A percentile compares a stretch with the other conserved stretches of the same genome.
These are phyloP conservation scores for Pezicula carpinea DNA, from an alignment of 2,329 filamentous ascomycete species.

Conservation along the genomic window DNA sequence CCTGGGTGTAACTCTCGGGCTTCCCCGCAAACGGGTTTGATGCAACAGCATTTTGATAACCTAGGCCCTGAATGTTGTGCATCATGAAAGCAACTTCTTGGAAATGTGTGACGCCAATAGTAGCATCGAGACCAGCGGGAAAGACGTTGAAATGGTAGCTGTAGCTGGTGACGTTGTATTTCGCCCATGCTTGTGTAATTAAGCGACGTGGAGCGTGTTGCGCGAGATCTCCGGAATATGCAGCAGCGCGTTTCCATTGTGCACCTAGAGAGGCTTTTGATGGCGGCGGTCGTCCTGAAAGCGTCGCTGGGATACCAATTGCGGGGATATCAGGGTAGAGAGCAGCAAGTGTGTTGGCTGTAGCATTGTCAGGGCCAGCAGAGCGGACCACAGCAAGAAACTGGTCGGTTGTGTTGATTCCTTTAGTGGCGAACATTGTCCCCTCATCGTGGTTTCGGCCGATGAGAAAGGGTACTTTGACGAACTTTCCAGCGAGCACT, in stretches of 20 bases:
- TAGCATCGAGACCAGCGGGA: constrained; percentile 37
- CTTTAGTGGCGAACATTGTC: constrained; percentile 46
- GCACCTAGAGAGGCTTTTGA: constrained; percentile 33
- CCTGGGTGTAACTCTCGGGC: constrained; percentile 8
- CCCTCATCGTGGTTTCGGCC: constrained; percentile 66
- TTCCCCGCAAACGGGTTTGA: constrained; percentile 14
- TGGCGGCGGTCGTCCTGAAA: constrained; percentile 5
- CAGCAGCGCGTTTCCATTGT: constrained; percentile 49
- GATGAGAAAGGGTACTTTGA: constrained; percentile 58
- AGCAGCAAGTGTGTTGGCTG: constrained; percentile 34
- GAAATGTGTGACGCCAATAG: constrained; percentile 48
- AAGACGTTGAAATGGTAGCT: constrained; percentile 59
- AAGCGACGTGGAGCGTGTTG: constrained; percentile 53
- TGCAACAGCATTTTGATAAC: constrained; percentile 14
- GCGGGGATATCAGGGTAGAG: constrained; percentile 47
- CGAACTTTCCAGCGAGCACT: constrained; percentile 52
- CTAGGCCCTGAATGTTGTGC: constrained; percentile 23
- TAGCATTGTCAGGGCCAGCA: constrained; percentile 18
- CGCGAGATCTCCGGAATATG: constrained; percentile 48
- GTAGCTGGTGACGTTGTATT: constrained; percentile 45
- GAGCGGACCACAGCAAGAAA: constrained; percentile 29
- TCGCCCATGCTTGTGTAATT: constrained; percentile 47
- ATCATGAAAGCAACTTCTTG: constrained; percentile 35
- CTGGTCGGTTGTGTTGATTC: constrained; percentile 50
- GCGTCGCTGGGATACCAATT: constrained; percentile 40